Base-by-base conservation (phyloP, 495 filamentous ascomycete species). In the Aspergillus heteromorphus region DNA sequence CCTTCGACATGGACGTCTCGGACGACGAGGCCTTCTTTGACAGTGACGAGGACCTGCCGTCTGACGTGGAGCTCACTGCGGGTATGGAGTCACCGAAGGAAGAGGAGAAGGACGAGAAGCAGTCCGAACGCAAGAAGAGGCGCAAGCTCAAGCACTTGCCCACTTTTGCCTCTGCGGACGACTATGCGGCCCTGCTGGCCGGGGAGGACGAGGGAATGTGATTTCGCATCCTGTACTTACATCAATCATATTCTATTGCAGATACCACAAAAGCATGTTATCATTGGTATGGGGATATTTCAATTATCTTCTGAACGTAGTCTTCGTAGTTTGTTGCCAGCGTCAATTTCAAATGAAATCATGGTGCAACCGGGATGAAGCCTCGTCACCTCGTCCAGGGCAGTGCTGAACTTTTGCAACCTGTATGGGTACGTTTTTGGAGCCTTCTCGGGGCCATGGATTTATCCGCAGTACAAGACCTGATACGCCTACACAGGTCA, bases 121-220 rank as follows among this genome's bases (percentile, higher is more conserved):
- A 75, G 49, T 78, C 74, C 56, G 77, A 79, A 56, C 84, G 82
- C 69, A 83, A 78, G 67, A 90, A 87, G 75, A 83, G 77, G 63
- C 85, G 85, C 79, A 91, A 91, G 79, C 73, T 97, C 63, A 95
- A 88, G 78, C 79, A 82, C 58, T 75, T 98, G 57, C 93, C 93
- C 3, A 95, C 83, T 0, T 98, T 97, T 74, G 93, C 95, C 18
- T 91, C 87, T 27, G 85, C 78, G 17, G 93, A 97, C 18, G 95
- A 98, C 62, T 97, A 97, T 71, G 92, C 91, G 20, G 86, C 86
- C 57, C 79, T 97, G 76, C 65, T 98, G 61, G 88, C 77, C 11
- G 83, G 76, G 49, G 89, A 91, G 55, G 87, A 87, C 42, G 85
- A 86, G 34, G 83, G 79, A 31, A 73, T 75, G 68, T 75, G 67